Base-by-base conservation (phyloP, 805 yeast genomes). In the Candida peoriensis region DNA sequence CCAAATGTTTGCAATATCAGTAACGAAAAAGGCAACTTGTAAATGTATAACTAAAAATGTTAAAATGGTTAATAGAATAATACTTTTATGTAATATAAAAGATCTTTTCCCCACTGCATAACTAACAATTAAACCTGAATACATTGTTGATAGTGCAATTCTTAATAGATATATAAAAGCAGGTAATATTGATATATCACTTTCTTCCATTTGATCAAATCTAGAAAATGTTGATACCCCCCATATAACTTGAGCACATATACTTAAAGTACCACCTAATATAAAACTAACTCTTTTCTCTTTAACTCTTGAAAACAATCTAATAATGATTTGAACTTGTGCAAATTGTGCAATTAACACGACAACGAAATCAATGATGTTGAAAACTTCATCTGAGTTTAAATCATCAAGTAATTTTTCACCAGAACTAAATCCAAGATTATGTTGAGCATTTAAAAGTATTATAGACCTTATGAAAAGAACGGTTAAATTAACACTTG, bases 1-100 rank as follows among this genome's bases (percentile, higher is more conserved):
- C 83, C 88, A 85, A 6, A 78, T 67, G 53, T 76, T 78, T 1
- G 89, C 70, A 4, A 85, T 75, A 59, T 84, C 95, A 5, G 87
- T 81, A 31, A 85, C 67, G 52, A 83, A 85, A 42, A 84, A 74
- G 0, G 78, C 81, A 24, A 81, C 74, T 8, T 85, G 80, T 8
- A 78, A 52, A 43, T 76, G 69, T 1, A 79, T 70, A 10, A 77
- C 68, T 2, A 81, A 41, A 7, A 74, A 52, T 4, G 84, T 74
- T 17, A 80, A 54, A 0, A 74, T 14, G 0, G 87, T 70, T n/a
- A 84, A 55, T 2, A 78, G 57, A 48, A 80, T 59, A 37, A 81
- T 68, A 15, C 55, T 57, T 23, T 61, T 60, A 39, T 72, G 68
- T 33, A 76, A 60, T 20, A 82, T 67, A 26, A 70, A 63, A n/a